Evolutionary conservation across 1,139 yeast genomes (phyloP).

Genomic region (Zygosaccharomyces sapae): DNA sequence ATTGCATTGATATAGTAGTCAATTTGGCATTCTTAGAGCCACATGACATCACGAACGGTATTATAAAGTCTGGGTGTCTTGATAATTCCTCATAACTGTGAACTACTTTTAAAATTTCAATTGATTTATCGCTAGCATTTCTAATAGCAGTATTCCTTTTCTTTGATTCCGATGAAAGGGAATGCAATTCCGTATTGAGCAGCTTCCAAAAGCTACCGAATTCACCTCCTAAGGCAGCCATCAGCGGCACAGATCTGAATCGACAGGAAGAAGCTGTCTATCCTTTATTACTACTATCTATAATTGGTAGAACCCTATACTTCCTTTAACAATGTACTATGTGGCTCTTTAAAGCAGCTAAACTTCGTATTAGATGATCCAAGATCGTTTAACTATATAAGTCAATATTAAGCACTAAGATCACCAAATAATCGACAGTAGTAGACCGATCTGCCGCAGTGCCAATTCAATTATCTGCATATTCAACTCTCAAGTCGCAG

Average conservation of each 20-base stretch:
- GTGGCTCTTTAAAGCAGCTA: no score
- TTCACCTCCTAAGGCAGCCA: slow-evolving; percentile 12
- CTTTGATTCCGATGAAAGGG: slow-evolving; percentile 63
- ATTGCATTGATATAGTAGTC: slow-evolving; percentile 65
- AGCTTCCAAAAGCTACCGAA: slow-evolving; percentile 33
- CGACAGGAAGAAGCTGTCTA: no score
- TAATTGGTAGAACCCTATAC: no score
- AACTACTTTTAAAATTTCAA: slow-evolving; percentile 44
- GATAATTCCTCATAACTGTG: slow-evolving; percentile 33
- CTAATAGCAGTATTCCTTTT: slow-evolving; percentile 65
- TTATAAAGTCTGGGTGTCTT: slow-evolving; percentile 48
- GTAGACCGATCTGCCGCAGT: no score
- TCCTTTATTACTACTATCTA: background rate
- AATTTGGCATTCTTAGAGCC: slow-evolving; percentile 70
- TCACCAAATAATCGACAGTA: no score
- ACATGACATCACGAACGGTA: slow-evolving; percentile 72
- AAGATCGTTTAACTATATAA: no score
- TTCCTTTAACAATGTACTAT: no score
- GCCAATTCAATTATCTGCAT: no score
- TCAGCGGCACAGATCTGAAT: background rate
- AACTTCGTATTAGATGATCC: no score
- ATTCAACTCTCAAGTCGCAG: no score
- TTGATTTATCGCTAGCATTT: slow-evolving; percentile 59
- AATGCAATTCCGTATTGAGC: slow-evolving; percentile 52
- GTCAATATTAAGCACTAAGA: no score